Conservation (phyloP, 208 protist genomes). For the Trypanosoma avium region DNA sequence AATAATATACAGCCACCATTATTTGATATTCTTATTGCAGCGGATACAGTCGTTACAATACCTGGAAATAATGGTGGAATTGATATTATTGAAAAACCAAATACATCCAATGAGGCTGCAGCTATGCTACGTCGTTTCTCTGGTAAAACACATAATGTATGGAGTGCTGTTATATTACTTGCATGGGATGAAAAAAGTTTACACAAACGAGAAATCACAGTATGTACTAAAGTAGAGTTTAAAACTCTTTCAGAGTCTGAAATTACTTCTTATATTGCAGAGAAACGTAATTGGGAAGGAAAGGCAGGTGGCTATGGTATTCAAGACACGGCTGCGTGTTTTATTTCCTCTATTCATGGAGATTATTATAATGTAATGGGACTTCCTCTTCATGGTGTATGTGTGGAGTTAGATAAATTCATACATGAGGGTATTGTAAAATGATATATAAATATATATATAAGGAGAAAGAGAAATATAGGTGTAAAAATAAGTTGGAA, state of each 20-base stretch:
- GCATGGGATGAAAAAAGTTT: slow-evolving; percentile 6
- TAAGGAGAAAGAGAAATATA: background rate
- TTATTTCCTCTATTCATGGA: slow-evolving; percentile 38
- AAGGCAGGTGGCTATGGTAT: slow-evolving; percentile 51
- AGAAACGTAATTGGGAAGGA: slow-evolving; percentile 27
- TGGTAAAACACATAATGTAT: slow-evolving; percentile 32
- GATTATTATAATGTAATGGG: slow-evolving; percentile 57
- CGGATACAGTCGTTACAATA: slow-evolving; percentile 41
- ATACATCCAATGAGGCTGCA: slow-evolving; percentile 27
- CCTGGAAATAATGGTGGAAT: slow-evolving; percentile 3
- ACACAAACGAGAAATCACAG: slow-evolving; percentile 20
- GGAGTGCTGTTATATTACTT: slow-evolving; percentile 32
- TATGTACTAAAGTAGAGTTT: slow-evolving; percentile 33
- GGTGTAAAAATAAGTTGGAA: background rate
- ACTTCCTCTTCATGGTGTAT: slow-evolving; percentile 31
- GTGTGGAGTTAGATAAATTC: slow-evolving; percentile 23
- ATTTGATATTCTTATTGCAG: slow-evolving; percentile 40
- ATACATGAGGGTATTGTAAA: slow-evolving; percentile 19
- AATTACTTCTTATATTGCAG: slow-evolving; percentile 32
- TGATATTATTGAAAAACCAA: slow-evolving; percentile 38
- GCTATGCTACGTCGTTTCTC: slow-evolving; percentile 30
- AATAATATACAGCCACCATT: too few species aligned
- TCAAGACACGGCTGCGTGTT: slow-evolving; percentile 36
- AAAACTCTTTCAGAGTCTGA: slow-evolving; percentile 24
- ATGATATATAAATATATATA: background rate